phyloP scores from a whole-genome alignment of 1,139 yeast genomes.

The Yamadazyma songkhlaensis region DNA sequence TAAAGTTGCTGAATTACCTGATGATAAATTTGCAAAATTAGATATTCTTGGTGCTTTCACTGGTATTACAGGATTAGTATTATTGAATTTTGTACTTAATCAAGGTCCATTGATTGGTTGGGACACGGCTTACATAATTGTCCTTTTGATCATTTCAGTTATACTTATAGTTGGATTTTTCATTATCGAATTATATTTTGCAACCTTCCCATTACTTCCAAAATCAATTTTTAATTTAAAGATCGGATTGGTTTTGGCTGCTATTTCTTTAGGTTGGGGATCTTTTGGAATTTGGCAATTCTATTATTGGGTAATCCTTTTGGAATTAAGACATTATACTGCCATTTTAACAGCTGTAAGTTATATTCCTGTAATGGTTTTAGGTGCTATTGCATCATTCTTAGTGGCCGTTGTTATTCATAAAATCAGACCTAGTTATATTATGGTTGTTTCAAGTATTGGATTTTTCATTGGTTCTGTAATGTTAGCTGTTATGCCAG shows the following conservation, averaged over 20 bases:
- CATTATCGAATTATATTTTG: slow-evolving; percentile 24
- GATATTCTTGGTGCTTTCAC: slow-evolving; percentile 46
- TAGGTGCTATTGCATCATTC: slow-evolving; percentile 48
- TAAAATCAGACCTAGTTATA: slow-evolving; percentile 41
- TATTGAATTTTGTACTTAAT: slow-evolving; percentile 52
- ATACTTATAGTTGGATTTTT: slow-evolving; percentile 31
- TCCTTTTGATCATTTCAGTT: slow-evolving; percentile 40
- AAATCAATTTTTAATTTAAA: slow-evolving; percentile 34
- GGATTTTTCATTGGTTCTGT: slow-evolving; percentile 49
- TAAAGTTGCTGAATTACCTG: slow-evolving; percentile 7
- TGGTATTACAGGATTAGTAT: slow-evolving; percentile 47
- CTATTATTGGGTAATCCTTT: slow-evolving; percentile 39
- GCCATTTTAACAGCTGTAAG: slow-evolving; percentile 44
- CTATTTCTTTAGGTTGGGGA: slow-evolving; percentile 53
- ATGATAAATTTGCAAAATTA: slow-evolving; percentile 18
- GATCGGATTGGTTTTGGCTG: slow-evolving; percentile 34
- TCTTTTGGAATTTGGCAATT: slow-evolving; percentile 54
- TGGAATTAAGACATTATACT: slow-evolving; percentile 43
- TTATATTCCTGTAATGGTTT: slow-evolving; percentile 43
- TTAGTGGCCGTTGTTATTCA: slow-evolving; percentile 41
- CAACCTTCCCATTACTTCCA: slow-evolving; percentile 45
- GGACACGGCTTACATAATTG: slow-evolving; percentile 45
- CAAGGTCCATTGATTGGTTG: slow-evolving; percentile 57
- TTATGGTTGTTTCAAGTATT: slow-evolving; percentile 39
- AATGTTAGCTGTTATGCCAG: slow-evolving; percentile 48